A percentile compares a stretch with the other conserved stretches of the same genome.
These are phyloP conservation scores for Phytophthora brassicae DNA, from an alignment of 352 stramenopile genomes.

Conservation along the genomic window DNA sequence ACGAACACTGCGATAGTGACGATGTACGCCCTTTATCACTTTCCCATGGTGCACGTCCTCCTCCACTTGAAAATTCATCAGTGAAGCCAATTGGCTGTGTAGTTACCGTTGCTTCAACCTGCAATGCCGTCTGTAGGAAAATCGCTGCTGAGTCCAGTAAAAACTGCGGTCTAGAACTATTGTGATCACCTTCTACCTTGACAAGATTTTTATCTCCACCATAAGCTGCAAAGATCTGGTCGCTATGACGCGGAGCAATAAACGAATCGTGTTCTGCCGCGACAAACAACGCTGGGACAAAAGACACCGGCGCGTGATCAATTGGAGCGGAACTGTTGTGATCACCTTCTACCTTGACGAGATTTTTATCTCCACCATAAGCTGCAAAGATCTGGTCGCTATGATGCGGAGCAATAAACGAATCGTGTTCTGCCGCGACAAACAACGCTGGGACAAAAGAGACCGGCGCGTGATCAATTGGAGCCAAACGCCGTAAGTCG, in stretches of 20 bases:
- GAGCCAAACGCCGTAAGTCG: slow-evolving; percentile 77
- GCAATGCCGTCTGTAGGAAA: slow-evolving; percentile 94
- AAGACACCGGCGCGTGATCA: too few relatives aligned
- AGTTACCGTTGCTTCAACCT: slow-evolving; percentile 47
- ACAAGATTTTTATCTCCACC: slow-evolving; percentile 98
- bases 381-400: slow-evolving; percentile 76
- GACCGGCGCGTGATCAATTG: slow-evolving; percentile 87
- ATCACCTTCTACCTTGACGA: slow-evolving; percentile 97
- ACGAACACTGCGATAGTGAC: slow-evolving; percentile 34
- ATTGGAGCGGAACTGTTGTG: slow-evolving; percentile 98
- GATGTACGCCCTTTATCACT: slow-evolving; percentile 26
- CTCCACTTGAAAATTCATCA: slow-evolving; percentile 27
- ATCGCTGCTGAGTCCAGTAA: slow-evolving; percentile 95
- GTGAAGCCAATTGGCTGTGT: slow-evolving; percentile 27
- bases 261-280: slow-evolving; percentile 97
- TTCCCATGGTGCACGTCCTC: slow-evolving; percentile 46
- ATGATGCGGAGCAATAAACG: slow-evolving; percentile 93
- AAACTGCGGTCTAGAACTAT: slow-evolving; percentile 94
- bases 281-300: slow-evolving; percentile 96
- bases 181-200: slow-evolving; percentile 98
- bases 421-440: slow-evolving; percentile 93
- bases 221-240: slow-evolving; percentile 87
- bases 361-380: slow-evolving; percentile 98
- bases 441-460: slow-evolving; percentile 98
- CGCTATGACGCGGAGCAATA: slow-evolving; percentile 86